Conservation (phyloP, 306 rosid genomes). For the Parietaria judaica region DNA sequence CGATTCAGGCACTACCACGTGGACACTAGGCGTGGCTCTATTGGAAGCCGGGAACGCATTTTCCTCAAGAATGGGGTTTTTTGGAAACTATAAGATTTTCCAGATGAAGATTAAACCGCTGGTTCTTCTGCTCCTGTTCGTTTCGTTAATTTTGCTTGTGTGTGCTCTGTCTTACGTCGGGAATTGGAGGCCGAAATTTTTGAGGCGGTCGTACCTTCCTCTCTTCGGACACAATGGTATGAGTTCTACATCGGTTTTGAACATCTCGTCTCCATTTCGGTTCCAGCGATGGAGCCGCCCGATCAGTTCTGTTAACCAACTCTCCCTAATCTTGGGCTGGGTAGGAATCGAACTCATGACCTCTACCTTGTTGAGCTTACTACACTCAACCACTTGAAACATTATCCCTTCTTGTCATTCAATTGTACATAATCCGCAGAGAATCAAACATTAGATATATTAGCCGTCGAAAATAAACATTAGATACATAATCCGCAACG, state of each 20-base stretch:
- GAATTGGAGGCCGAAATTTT: slow-evolving; percentile 62
- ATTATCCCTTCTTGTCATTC: too few relatives aligned
- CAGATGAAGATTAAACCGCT: slow-evolving; percentile 58
- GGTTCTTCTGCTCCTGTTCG: slow-evolving; percentile 43
- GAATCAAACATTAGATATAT: too few relatives aligned
- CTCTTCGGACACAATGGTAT: slow-evolving; percentile 58
- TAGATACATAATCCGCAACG: too few relatives aligned
- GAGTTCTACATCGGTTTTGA: slow-evolving; percentile 62
- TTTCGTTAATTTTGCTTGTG: slow-evolving; percentile 55
- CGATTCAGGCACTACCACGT: slow-evolving; percentile 92
- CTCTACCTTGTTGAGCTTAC: too few relatives aligned
- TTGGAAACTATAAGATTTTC: slow-evolving; percentile 46
- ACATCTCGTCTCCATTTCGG: slow-evolving; percentile 64
- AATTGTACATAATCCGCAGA: too few relatives aligned
- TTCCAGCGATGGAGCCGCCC: slow-evolving; percentile 89
- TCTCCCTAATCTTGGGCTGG: too few relatives aligned
- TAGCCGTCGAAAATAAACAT: too few relatives aligned
- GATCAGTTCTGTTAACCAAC: slow-evolving; percentile 57
- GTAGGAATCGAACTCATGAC: too few relatives aligned
- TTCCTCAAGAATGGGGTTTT: slow-evolving; percentile 35
- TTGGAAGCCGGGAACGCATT: slow-evolving; percentile 79
- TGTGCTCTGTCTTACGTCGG: slow-evolving; percentile 63
- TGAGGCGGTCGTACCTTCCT: slow-evolving; percentile 69
- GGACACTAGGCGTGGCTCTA: slow-evolving; percentile 97
- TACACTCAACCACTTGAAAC: too few relatives aligned